These are phyloP conservation scores for Rhizoclosmatium sp. DNA, from an alignment of 192 early-diverging fungal genomes.

Conservation along the genomic window DNA sequence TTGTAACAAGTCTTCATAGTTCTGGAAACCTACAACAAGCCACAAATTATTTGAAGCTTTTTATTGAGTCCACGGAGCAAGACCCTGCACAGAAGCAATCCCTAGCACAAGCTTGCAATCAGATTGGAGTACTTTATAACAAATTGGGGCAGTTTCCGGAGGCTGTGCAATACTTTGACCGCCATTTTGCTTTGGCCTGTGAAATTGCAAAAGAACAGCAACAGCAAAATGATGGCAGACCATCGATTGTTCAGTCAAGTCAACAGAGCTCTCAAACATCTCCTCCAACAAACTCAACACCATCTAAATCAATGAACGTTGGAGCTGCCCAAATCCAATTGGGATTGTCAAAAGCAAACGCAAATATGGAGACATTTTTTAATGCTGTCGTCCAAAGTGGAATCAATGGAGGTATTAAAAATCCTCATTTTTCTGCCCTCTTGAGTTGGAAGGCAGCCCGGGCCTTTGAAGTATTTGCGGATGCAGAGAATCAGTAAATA, in stretches of 20 bases:
- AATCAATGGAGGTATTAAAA: slow-evolving; percentile 31
- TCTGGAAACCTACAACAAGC: slow-evolving; percentile 49
- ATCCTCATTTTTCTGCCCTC: slow-evolving; percentile 19
- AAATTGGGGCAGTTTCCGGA: slow-evolving; percentile 48
- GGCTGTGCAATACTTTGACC: slow-evolving; percentile 53
- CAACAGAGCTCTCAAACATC: neutral
- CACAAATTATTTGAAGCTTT: slow-evolving; percentile 42
- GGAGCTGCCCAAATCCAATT: slow-evolving; percentile 55
- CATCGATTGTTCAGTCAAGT: neutral
- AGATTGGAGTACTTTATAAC: slow-evolving; percentile 57
- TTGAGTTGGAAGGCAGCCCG: slow-evolving; percentile 47
- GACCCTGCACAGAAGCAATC: slow-evolving; percentile 44
- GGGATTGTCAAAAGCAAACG: slow-evolving; percentile 53
- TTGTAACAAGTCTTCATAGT: slow-evolving; percentile 23
- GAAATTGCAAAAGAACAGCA: slow-evolving; percentile 28
- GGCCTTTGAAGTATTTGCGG: slow-evolving; percentile 37
- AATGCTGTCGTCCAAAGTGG: slow-evolving; percentile 14
- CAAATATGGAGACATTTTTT: slow-evolving; percentile 52
- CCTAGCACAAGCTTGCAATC: slow-evolving; percentile 57
- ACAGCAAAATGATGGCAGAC: neutral
- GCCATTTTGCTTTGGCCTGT: slow-evolving; percentile 48
- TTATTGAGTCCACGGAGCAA: slow-evolving; percentile 43
- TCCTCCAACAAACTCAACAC: neutral
- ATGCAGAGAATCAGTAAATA: neutral
- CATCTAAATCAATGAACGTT: slow-evolving; percentile 24